These are phyloP conservation scores for Mortierella sp. DNA, from an alignment of 371 early-diverging fungal species.

Conservation along the genomic window DNA sequence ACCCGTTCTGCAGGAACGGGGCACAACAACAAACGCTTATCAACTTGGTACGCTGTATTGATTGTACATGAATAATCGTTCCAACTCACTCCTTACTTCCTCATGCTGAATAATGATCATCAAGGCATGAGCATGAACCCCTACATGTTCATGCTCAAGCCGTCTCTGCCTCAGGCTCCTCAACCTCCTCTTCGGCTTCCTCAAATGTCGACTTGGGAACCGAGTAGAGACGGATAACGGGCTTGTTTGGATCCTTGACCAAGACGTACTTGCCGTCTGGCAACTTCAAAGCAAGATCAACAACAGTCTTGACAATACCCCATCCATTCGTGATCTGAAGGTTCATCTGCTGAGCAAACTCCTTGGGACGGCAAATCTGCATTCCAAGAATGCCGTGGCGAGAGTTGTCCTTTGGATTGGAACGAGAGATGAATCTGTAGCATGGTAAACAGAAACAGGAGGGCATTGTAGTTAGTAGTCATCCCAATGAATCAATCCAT, in stretches of 20 bases:
- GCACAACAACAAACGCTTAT: too few relatives aligned
- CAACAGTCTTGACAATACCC: conserved; percentile 95
- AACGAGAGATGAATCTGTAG: conserved; percentile 76
- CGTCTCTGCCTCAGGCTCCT: conserved; percentile 57
- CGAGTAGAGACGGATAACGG: conserved; percentile 83
- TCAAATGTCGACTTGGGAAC: conserved; percentile 78
- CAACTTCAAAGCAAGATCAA: conserved; percentile 84
- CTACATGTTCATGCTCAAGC: conserved; percentile 18
- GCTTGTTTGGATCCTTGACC: conserved; percentile 96
- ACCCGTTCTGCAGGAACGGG: too few relatives aligned
- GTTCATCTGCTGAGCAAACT: conserved; percentile 93
- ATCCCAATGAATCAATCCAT: too few relatives aligned
- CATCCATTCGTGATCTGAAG: conserved; percentile 86
- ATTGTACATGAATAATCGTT: too few relatives aligned
- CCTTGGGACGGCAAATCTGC: conserved; percentile 88
- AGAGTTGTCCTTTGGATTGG: conserved; percentile 80
- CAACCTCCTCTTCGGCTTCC: conserved; percentile 63
- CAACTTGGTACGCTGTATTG: too few relatives aligned
- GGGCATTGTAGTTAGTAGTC: too few relatives aligned
- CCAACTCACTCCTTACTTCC: neutral
- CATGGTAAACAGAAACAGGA: neutral
- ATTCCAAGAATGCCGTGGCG: conserved; percentile 90
- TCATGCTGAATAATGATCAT: neutral
- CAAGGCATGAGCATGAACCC: neutral
- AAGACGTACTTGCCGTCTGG: conserved; percentile 95